phyloP scores from a whole-genome alignment of 176 grass and related monocot genomes.

The Oryza australiensis region DNA sequence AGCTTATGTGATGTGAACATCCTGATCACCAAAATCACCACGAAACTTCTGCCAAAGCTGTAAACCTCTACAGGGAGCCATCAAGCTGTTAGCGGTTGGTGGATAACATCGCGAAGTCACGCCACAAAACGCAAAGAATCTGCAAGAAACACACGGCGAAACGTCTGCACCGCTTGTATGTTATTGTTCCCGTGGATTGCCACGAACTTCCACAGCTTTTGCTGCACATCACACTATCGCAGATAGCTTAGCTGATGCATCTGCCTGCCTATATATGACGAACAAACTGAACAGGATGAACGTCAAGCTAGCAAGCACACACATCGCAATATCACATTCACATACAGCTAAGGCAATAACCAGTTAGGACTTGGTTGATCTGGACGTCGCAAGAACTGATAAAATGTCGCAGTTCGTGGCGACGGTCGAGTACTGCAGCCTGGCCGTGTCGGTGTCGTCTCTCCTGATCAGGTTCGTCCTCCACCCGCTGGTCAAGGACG shows the following conservation, averaged over 20 bases:
- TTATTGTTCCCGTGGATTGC: not conserved
- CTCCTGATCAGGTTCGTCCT: conserved; percentile 44
- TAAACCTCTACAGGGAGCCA: not conserved
- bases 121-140: not conserved
- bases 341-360: no score
- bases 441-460: conserved; percentile 38
- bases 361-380: no score
- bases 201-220: not conserved
- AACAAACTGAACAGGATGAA: not conserved
- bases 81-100: not conserved
- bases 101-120: not conserved
- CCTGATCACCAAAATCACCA: not conserved
- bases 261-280: not conserved
- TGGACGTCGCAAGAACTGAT: not conserved
- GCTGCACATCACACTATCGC: not conserved
- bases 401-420: not conserved
- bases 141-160: not conserved
- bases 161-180: not conserved
- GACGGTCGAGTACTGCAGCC: not conserved
- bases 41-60: not conserved
- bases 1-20: not conserved
- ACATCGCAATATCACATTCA: not conserved
- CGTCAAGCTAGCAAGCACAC: not conserved
- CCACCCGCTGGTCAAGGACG: conserved; percentile 15
- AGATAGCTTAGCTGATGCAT: not conserved